Percentiles rank a stretch among this genome's conserved stretches.
Conservation (phyloP, 2,329 filamentous ascomycete genomes). For the Microdochium nivale region DNA sequence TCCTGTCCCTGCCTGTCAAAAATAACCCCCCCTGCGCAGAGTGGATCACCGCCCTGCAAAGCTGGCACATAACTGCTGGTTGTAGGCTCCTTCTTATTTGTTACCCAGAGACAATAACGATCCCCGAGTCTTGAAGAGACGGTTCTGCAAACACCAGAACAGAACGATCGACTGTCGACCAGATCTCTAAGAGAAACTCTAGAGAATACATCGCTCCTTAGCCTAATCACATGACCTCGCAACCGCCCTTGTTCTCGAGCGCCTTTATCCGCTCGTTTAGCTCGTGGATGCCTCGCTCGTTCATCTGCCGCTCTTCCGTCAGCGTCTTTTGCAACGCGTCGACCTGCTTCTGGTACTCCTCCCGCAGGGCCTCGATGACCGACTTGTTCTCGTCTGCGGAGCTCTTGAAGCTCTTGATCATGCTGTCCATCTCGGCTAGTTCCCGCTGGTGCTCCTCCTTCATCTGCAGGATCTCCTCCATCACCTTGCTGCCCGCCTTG, state of each 20-base stretch:
- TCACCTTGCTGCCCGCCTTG: conserved; percentile 41
- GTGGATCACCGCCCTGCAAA: background rate
- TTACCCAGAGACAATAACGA: too few species aligned
- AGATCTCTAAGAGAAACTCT: too few species aligned
- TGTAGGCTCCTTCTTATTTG: too few species aligned
- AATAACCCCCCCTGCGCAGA: background rate
- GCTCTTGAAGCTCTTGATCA: conserved; percentile 11
- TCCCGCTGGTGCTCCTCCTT: conserved; percentile 52
- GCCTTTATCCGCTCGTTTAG: background rate
- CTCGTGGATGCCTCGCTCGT: background rate
- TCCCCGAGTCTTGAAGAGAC: too few species aligned
- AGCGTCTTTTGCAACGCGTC: background rate
- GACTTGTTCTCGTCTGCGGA: background rate
- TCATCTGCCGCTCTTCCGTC: background rate
- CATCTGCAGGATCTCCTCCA: conserved; percentile 46
- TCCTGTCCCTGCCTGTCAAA: background rate
- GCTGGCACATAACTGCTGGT: too few species aligned
- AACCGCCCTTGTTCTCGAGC: background rate
- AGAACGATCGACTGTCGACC: too few species aligned
- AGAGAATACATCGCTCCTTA: background rate
- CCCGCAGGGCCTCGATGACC: background rate
- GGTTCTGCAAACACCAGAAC: too few species aligned
- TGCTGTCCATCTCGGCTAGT: conserved; percentile 44
- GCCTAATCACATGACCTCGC: background rate
- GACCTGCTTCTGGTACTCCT: background rate